A percentile compares a stretch with the other conserved stretches of the same genome.
phyloP scores from a whole-genome alignment of 2,329 filamentous ascomycete species.

The Penicillium vulpinum region DNA sequence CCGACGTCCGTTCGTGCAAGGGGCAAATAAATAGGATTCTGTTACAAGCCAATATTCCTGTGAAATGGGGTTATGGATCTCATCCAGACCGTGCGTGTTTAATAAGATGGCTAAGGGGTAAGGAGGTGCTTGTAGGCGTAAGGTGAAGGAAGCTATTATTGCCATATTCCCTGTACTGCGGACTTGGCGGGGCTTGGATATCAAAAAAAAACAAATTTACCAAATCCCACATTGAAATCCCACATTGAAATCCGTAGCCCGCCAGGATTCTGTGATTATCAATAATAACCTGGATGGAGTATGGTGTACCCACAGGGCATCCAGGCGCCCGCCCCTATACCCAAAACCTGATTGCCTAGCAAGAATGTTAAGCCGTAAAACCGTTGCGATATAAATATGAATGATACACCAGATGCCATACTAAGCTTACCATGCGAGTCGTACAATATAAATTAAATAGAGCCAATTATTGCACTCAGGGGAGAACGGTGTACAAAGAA shows the following conservation, averaged over 20 bases:
- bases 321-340: neutral
- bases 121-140: neutral
- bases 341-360: neutral
- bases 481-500: constrained; percentile 5
- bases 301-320: neutral
- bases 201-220: neutral
- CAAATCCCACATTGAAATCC: neutral
- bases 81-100: neutral
- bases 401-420: neutral
- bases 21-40: constrained; percentile 8
- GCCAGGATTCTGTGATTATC: neutral
- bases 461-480: neutral
- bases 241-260: neutral
- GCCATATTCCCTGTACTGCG: neutral
- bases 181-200: neutral
- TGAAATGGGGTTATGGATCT: neutral
- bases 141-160: neutral
- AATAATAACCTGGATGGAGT: no score
- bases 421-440: constrained; percentile 6
- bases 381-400: neutral
- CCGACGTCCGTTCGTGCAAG: constrained; percentile 16
- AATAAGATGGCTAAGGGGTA: constrained; percentile 1
- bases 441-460: constrained; percentile 2
- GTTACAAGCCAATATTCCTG: neutral
- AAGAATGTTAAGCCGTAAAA: neutral